Evolutionary conservation across 2,329 filamentous ascomycete species (phyloP).

Genomic region (Orbilia javanica): DNA sequence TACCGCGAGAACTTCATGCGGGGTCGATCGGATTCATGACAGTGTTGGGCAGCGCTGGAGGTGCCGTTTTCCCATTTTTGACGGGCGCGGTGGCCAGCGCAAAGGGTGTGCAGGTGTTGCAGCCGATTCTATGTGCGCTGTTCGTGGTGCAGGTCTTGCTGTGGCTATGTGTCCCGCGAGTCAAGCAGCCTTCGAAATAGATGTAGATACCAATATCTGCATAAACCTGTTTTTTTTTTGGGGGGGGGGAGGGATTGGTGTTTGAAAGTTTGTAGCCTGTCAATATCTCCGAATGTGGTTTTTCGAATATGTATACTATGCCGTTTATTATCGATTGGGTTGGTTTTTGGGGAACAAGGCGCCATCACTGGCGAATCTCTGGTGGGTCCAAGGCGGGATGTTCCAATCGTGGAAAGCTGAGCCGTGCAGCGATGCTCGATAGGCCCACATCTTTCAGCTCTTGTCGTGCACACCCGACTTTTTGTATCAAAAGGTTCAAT

Average conservation of each 20-base stretch:
- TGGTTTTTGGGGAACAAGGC: background rate
- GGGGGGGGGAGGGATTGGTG: no score
- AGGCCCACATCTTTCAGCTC: slow-evolving; percentile 7
- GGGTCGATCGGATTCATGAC: slow-evolving; percentile 84
- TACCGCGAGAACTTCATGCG: slow-evolving; percentile 80
- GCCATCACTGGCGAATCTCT: background rate
- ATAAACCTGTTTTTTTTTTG: background rate
- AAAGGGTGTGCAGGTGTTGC: slow-evolving; percentile 71
- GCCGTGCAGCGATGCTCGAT: background rate
- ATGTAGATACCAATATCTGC: background rate
- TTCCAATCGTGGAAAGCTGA: slow-evolving; percentile 9
- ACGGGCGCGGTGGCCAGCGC: slow-evolving; percentile 76
- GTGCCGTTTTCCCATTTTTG: slow-evolving; percentile 75
- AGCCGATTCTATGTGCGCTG: slow-evolving; percentile 71
- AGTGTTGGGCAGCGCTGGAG: slow-evolving; percentile 80
- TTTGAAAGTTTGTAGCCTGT: background rate
- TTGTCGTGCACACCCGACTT: background rate
- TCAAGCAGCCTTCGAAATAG: slow-evolving; percentile 31
- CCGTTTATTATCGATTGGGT: background rate
- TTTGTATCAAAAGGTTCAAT: background rate
- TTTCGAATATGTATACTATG: slow-evolving; percentile 3
- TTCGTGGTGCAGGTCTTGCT: slow-evolving; percentile 64
- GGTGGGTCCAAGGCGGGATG: background rate
- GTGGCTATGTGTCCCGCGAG: slow-evolving; percentile 44
- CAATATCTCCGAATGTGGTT: background rate